Base-by-base conservation (phyloP, 1,139 yeast genomes). In the Protomyces inouyei region DNA sequence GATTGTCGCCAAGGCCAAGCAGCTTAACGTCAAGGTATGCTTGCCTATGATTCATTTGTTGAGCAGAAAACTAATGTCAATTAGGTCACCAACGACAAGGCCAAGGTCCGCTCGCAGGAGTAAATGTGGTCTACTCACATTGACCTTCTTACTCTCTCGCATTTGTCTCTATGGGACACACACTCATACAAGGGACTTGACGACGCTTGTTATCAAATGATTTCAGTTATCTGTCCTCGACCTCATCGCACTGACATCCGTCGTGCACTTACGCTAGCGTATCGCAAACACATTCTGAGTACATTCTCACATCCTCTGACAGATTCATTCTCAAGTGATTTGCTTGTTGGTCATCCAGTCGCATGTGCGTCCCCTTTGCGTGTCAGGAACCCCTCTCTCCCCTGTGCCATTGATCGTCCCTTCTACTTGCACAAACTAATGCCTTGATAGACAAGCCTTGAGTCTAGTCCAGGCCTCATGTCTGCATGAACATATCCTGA, bases 1-100 rank as follows among this genome's bases (percentile, higher is more conserved):
- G 77, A 89, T 95, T 76, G 86, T 95, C 77, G 87, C 95, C 76
- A 92, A 91, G 85, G 98, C 99, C 76, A 92, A 91, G 87, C 91
- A 96, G 80, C 84, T 91, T 77, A 98, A 98, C 83, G 85, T 95
- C 79, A 92, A 91, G 87, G 48, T 43, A 43, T n/a, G 48, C 48
- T 9, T 5, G n/a, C 43, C 10, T 5, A 4, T 16, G 2, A 9
- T 10, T 14, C 16, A 2, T 37, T 3, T 38, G 43, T 4, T 38
- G n/a, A 2, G n/a, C n/a, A 38, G 43, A 16, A 38, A 14, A 10
- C 43, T 38, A 38, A 38, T 18, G 1, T 14, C 14, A n/a, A 16
- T 12, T 35, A 59, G 63, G 97, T 93, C 78, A 95, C 98, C 85
- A 93, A 93, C 85, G 95, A 97, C 79, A 86, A 90, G 86, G 99